Evolutionary conservation across 306 rosid species (phyloP).

Genomic region (Quercus engelmannii): DNA sequence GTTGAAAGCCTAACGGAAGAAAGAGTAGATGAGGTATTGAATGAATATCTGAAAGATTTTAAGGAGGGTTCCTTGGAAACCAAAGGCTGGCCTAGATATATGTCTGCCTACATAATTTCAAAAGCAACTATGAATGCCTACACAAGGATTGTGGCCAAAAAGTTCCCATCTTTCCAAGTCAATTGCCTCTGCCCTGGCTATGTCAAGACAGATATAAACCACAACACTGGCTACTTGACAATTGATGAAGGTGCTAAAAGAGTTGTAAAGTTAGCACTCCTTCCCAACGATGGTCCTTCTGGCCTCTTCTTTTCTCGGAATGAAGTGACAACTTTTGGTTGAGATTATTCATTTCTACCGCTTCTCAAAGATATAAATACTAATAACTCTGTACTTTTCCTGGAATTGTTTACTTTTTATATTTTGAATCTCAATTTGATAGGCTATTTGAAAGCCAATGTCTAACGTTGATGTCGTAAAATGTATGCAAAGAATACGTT

Average conservation of each 20-base stretch:
- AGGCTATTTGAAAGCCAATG: neutral
- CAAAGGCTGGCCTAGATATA: neutral
- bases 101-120: neutral
- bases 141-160: slow-evolving; percentile 19
- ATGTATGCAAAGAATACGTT: neutral
- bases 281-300: neutral
- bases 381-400: neutral
- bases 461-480: neutral
- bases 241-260: slow-evolving; percentile 3
- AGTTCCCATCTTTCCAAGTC: neutral
- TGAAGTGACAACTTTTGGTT: slow-evolving; percentile 4
- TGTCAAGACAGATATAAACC: neutral
- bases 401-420: neutral
- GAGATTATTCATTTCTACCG: too few species aligned
- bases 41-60: neutral
- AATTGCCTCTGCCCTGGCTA: slow-evolving; percentile 5
- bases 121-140: slow-evolving; percentile 16
- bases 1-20: slow-evolving; percentile 3
- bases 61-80: neutral
- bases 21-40: slow-evolving; percentile 11
- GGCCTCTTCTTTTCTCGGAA: neutral
- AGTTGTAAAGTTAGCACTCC: neutral
- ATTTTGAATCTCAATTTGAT: neutral
- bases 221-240: neutral
- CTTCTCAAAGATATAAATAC: too few species aligned